Evolutionary conservation across 2,329 filamentous ascomycete species (phyloP), one percentile per base, ranked within the genome.

Genomic region (Fonsecaea pugnacius): DNA sequence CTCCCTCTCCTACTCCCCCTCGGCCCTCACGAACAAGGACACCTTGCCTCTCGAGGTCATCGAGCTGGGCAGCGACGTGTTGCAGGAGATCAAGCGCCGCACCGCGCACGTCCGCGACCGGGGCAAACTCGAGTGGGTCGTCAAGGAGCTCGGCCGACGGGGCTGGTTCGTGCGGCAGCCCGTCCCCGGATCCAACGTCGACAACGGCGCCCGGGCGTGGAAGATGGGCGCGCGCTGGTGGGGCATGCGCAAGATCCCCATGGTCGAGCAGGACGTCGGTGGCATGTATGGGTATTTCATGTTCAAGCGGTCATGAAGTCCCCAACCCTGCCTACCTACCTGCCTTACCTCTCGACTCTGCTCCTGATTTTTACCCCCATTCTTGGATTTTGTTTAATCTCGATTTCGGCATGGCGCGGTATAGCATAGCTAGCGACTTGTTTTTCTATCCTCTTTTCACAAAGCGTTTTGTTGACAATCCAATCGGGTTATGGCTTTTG

Each of bases 191-290:
- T 55, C 61, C 9, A 50, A 65, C 43, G 35, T 27, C 35, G 86
- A 89, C 73, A 84, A 88, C 70, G 87, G 87, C 1, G 76, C 79
- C 53, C 81, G 88, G 35, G 78, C 80, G 72, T 95, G 91, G 91
- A 95, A 95, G 80, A 90, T 92, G 89, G 91, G 91, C 35, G 91
- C 91, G 55, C 85, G 87, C 71, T 91, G 87, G 79, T 94, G 91
- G 91, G 91, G 91, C 40, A 92, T 92, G 87, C 84, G 90, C 67
- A 95, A 87, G 74, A 76, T 85, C 30, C 83, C 84, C 2, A 80
- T 86, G 67, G 82, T 80, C 14, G 76, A 81, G 38, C 81, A 82
- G 8, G 84, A 86, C 63, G 83, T 86, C 5, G 83, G 83, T 27
- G 84, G 84, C 3, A 80, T 86, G 71, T 86, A 86, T 72, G 84